Base-by-base conservation (phyloP, 139 green algal genomes). In the Edaphochlamys debaryana region DNA sequence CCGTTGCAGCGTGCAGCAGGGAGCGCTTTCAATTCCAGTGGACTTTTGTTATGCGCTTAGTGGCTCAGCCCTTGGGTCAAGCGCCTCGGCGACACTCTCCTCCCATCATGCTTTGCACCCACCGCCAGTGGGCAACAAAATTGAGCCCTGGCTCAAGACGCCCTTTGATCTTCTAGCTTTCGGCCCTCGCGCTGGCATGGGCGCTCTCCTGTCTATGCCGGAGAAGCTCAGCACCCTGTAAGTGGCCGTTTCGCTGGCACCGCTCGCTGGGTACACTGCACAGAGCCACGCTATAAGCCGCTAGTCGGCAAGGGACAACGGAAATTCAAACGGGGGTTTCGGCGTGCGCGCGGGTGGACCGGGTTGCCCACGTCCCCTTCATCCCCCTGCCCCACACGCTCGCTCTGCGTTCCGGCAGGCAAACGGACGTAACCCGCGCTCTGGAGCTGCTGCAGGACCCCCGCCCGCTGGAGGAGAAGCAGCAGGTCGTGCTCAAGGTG, bases 401-500 rank as follows among this genome's bases (percentile, higher is more conserved):
- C 36, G 42, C 69, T 36, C n/a, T 68, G 7, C 50, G 25, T 27
- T 40, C 15, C 3, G 75, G 71, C 79, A 94, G 88, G 27, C 91
- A 92, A 48, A 34, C 41, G 25, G 93, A 96, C 64, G 54, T 96
- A 50, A 83, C 94, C 67, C 69, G 84, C 25, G 50, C 92, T 6
- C 42, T 62, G 15, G 70, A 92, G 58, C 84, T 95, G 41, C 69
- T 91, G 23, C 87, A 94, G 48, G 92, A 95, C 72, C 88, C 92
- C 25, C 85, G 92, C 5, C 87, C 93, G 0, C 63, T 96, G 6
- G 89, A 94, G 29, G 87, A 93, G 64, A 96, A 96, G 86, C 87
- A 93, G 80, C 78, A 85, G 34, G 89, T 91, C 22, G 60, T 94
- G 32, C 52, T 92, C 36, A 76, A 91, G 88, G 89, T 93, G 38